Evolutionary conservation across 768 basidiomycete species (phyloP).

Genomic region (Hygrocybe punicea): DNA sequence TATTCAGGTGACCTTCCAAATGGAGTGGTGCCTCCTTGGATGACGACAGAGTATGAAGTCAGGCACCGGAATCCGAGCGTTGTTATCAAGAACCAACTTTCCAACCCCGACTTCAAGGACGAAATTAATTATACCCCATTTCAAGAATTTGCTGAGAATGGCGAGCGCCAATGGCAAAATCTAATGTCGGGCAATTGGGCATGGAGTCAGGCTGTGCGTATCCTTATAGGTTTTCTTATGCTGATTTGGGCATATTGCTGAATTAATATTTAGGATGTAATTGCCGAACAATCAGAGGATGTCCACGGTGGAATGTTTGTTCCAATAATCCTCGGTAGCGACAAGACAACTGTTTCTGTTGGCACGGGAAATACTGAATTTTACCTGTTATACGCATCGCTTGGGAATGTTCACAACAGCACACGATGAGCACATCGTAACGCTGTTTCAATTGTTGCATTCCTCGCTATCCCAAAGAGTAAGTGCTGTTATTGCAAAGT

Average conservation of each 20-base stretch:
- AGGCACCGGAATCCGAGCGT: slow-evolving; percentile 32
- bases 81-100: slow-evolving; percentile 30
- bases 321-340: slow-evolving; percentile 34
- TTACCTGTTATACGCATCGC: slow-evolving; percentile 34
- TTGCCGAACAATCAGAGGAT: slow-evolving; percentile 19
- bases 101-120: slow-evolving; percentile 34
- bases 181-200: slow-evolving; percentile 41
- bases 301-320: slow-evolving; percentile 31
- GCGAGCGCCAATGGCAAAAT: slow-evolving; percentile 27
- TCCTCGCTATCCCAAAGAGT: slow-evolving; percentile 39
- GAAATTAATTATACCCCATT: slow-evolving; percentile 35
- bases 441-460: slow-evolving; percentile 29
- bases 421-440: slow-evolving; percentile 30
- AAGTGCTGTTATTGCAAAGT: background rate
- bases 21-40: slow-evolving; percentile 28
- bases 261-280: slow-evolving; percentile 22
- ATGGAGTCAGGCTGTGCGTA: slow-evolving; percentile 30
- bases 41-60: slow-evolving; percentile 24
- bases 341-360: slow-evolving; percentile 44
- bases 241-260: background rate
- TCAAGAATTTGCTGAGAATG: slow-evolving; percentile 21
- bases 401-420: slow-evolving; percentile 28
- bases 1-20: background rate
- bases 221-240: too few species aligned
- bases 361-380: slow-evolving; percentile 39